Percentiles rank a stretch among this genome's conserved stretches.
Conservation (phyloP, 2,329 filamentous ascomycete species). For the Fusarium sublunatum region DNA sequence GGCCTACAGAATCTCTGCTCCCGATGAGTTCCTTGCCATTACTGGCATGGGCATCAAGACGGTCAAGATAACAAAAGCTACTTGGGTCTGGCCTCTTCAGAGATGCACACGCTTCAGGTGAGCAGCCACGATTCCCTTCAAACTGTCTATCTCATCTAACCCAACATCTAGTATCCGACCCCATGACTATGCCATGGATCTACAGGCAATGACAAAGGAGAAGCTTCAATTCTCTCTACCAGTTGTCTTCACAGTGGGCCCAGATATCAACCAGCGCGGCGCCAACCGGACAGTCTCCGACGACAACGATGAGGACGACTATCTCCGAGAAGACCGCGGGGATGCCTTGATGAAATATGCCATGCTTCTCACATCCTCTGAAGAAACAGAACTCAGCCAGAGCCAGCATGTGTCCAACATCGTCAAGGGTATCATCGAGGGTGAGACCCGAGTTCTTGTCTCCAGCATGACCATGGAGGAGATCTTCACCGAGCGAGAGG, state of each 20-base stretch:
- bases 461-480: conserved; percentile 94
- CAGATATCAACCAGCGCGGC: conserved; percentile 73
- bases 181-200: conserved; percentile 83
- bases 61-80: conserved; percentile 82
- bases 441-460: conserved; percentile 85
- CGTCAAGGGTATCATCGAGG: conserved; percentile 90
- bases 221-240: conserved; percentile 86
- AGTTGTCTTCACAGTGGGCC: conserved; percentile 87
- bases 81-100: conserved; percentile 78
- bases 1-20: conserved; percentile 76
- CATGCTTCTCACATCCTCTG: conserved; percentile 78
- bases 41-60: conserved; percentile 81
- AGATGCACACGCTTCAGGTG: conserved; percentile 65
- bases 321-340: conserved; percentile 61
- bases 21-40: conserved; percentile 88
- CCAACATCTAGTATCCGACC: conserved; percentile 67
- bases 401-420: conserved; percentile 80
- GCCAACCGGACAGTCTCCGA: conserved; percentile 47
- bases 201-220: conserved; percentile 90
- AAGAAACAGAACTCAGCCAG: conserved; percentile 52
- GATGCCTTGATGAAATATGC: conserved; percentile 84
- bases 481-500: conserved; percentile 80
- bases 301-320: conserved; percentile 23
- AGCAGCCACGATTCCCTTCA: neutral
- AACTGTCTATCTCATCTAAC: conserved; percentile 2